Evolutionary conservation across 2,329 filamentous ascomycete genomes (phyloP), one percentile per base, ranked within the genome.

Genomic region (Apiospora phragmitis): DNA sequence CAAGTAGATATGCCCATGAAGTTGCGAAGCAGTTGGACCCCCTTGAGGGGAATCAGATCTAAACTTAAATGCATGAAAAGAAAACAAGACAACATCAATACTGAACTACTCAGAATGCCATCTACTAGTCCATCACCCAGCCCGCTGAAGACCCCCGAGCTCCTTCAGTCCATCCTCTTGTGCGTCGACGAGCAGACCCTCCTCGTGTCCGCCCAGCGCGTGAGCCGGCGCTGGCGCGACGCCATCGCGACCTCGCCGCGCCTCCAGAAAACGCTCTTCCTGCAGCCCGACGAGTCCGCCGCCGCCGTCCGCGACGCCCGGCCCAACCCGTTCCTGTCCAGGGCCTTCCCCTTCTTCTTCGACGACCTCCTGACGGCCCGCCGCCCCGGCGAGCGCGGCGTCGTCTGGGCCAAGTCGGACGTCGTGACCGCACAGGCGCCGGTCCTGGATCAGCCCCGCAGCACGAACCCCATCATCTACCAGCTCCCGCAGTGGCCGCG

Each of bases 141-240:
- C 32, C 32, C 35, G 11, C 32, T 65, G 4, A 12, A 18, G 7
- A 68, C 68, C n/a, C 51, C 69, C 9, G 71, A 73, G 69, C 59
- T 73, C 9, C 66, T 71, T 29, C 68, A 73, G 47, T 49, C 67
- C 24, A 70, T 72, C n/a, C 70, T 73, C n/a, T 43, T 70, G 29
- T 14, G 69, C 11, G 14, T 70, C n/a, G 70, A 71, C 62, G 43
- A 59, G 59, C 35, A 14, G 6, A 70, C 59, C 6, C 59, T 71
- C 11, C 49, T 73, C 24, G 59, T 69, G 24, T 68, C 69, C 43
- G 71, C 68, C 16, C 68, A 70, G 59, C 55, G 70, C 35, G 69
- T 72, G 5, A 67, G 43, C 67, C 65, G 26, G 42, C 47, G 5
- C 62, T 71, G 70, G 70, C 59, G 65, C 68, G 41, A 14, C 35